Conservation (phyloP, 768 basidiomycete species). For the Kwoniella dendrophila region DNA sequence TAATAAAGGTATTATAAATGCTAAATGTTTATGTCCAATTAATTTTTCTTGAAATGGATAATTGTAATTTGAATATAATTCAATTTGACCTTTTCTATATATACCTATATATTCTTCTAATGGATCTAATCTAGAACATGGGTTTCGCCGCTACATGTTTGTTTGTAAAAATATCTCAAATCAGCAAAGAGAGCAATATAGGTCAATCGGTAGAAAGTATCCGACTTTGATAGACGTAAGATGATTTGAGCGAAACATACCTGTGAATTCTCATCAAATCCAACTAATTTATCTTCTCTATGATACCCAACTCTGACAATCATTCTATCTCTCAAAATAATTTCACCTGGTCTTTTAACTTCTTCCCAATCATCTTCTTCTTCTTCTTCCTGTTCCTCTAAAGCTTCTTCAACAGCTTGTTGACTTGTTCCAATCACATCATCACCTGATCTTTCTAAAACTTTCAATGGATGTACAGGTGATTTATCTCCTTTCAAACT, state of each 20-base stretch:
- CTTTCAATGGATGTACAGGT: conserved; percentile 66
- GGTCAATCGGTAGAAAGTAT: too few relatives aligned
- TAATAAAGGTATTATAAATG: conserved; percentile 74
- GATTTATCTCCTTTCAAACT: conserved; percentile 44
- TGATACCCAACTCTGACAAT: conserved; percentile 74
- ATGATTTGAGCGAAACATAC: too few relatives aligned
- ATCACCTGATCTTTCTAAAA: conserved; percentile 66
- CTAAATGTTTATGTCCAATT: conserved; percentile 72
- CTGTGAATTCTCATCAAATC: conserved; percentile 40
- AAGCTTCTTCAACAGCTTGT: conserved; percentile 60
- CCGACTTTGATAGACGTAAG: too few relatives aligned
- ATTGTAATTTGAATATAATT: conserved; percentile 74
- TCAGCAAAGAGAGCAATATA: too few relatives aligned
- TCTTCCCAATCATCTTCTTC: conserved; percentile 35
- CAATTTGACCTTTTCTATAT: conserved; percentile 75
- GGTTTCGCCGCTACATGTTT: conserved; percentile 71
- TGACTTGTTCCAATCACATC: conserved; percentile 69
- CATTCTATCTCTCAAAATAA: conserved; percentile 87
- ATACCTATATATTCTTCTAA: conserved; percentile 84
- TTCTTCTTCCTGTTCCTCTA: conserved; percentile 34
- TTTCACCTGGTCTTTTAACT: conserved; percentile 58
- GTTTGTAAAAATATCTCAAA: too few relatives aligned
- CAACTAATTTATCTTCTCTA: conserved; percentile 54
- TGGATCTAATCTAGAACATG: conserved; percentile 59
- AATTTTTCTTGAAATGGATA: conserved; percentile 71